Evolutionary conservation across 148 eudicot genomes (phyloP), one percentile per base, ranked within the genome.

Genomic region (Gaultheria prostrata): DNA sequence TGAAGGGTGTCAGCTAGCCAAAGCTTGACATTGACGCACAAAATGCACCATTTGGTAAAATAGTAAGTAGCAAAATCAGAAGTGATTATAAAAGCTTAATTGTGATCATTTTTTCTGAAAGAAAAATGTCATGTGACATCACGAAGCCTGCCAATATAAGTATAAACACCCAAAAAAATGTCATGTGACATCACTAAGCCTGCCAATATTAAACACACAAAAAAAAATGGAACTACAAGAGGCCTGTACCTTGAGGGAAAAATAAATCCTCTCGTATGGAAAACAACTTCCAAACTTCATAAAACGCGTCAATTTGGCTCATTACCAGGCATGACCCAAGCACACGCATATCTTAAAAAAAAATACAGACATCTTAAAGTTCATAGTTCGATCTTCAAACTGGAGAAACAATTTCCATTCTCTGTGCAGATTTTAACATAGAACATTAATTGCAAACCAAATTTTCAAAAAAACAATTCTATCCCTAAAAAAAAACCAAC

Each of bases 141-240:
- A 28, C 35, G 21, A 11, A 21, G 8, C 30, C 81, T 57, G 81
- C 82, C 33, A 79, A 57, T 78, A 33, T 32, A 78, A 78, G 18
- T 51, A 51, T 33, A 35, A 53, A 8, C 8, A 20, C 0, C 1
- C 7, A 24, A 53, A 78, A 53, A 6, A 3, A n/a, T n/a, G n/a
- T n/a, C n/a, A n/a, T n/a, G n/a, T n/a, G n/a, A n/a, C n/a, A n/a
- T n/a, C n/a, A n/a, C n/a, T n/a, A n/a, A n/a, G n/a, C n/a, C n/a
- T n/a, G n/a, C n/a, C n/a, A n/a, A n/a, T n/a, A n/a, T n/a, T n/a
- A n/a, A n/a, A n/a, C n/a, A n/a, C n/a, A n/a, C n/a, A 28, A 18
- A 33, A 17, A 33, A 39, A 43, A 13, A 79, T 43, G n/a, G n/a
- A n/a, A n/a, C 26, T 21, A 32, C 82, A 59, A 35, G 33, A 79